Percentiles rank a stretch among this genome's conserved stretches.
Evolutionary conservation across 2,329 filamentous ascomycete genomes (phyloP).

Genomic region (Fusarium sororula): DNA sequence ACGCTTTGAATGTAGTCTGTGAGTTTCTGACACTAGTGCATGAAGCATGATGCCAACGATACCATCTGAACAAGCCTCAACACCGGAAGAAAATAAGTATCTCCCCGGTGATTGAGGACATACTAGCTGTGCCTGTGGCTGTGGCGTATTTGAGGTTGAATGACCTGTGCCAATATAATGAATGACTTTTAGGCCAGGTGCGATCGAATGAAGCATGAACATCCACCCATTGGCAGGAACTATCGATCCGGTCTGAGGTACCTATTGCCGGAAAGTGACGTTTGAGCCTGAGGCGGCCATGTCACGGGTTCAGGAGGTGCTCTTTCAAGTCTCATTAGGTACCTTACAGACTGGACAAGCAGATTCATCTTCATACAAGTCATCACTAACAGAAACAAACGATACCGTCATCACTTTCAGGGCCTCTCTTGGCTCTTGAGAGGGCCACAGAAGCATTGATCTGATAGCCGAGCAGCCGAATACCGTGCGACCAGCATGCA

Average conservation of each 20-base stretch:
- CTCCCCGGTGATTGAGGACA: background rate
- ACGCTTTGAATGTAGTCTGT: constrained; percentile 1
- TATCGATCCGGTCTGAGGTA: background rate
- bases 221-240: background rate
- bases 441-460: constrained; percentile 8
- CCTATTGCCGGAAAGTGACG: background rate
- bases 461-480: background rate
- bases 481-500: constrained; percentile 22
- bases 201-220: background rate
- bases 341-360: background rate
- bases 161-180: background rate
- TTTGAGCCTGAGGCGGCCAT: background rate
- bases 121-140: background rate
- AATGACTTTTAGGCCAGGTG: background rate
- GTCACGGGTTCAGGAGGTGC: background rate
- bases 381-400: background rate
- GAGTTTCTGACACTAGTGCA: constrained; percentile 2
- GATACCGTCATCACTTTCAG: constrained; percentile 5
- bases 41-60: constrained; percentile 18
- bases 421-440: background rate
- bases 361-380: background rate
- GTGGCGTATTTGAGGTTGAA: background rate
- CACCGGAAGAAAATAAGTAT: background rate
- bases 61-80: background rate
- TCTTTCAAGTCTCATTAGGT: background rate